A percentile compares a stretch with the other conserved stretches of the same genome.
Evolutionary conservation across 306 rosid genomes (phyloP).

Genomic region (Glycine tomentella): DNA sequence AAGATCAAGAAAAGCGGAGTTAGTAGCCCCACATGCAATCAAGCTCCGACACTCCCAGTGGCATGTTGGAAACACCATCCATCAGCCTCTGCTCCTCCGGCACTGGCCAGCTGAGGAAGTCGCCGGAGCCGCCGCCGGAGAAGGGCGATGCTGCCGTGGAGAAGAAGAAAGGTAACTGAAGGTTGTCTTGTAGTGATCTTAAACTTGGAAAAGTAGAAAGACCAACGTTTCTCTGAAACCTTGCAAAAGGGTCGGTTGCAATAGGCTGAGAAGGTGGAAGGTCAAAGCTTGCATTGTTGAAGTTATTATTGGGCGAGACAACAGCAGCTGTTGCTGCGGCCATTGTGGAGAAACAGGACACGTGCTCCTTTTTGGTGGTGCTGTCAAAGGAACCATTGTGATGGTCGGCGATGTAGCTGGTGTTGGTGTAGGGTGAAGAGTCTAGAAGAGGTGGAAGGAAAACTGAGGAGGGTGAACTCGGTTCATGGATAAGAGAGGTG

Average conservation of each 20-base stretch:
- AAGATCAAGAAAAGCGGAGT: not conserved
- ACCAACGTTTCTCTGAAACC: slow-evolving; percentile 61
- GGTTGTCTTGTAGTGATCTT: slow-evolving; percentile 87
- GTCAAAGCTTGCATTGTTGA: slow-evolving; percentile 46
- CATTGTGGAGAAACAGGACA: slow-evolving; percentile 99
- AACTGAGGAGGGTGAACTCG: slow-evolving; percentile 83
- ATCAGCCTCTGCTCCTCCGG: slow-evolving; percentile 36
- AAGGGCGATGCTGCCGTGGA: slow-evolving; percentile 44
- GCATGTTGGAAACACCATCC: slow-evolving; percentile 34
- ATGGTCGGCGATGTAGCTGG: slow-evolving; percentile 47
- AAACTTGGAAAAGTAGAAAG: slow-evolving; percentile 81
- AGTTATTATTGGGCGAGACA: slow-evolving; percentile 1
- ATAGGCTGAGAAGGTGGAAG: slow-evolving; percentile 40
- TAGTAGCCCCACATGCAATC: slow-evolving; percentile 88
- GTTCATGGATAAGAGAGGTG: slow-evolving; percentile 58
- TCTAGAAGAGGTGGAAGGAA: slow-evolving; percentile 92
- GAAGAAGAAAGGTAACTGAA: slow-evolving; percentile 70
- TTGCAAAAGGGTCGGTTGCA: slow-evolving; percentile 46
- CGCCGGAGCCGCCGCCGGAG: slow-evolving; percentile 36
- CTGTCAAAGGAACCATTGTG: slow-evolving; percentile 65
- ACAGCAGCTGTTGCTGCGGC: slow-evolving; percentile 38
- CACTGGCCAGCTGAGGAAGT: slow-evolving; percentile 51
- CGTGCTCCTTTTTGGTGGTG: slow-evolving; percentile 85
- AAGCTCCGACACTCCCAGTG: slow-evolving; percentile 62
- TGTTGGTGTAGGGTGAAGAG: slow-evolving; percentile 59